Evolutionary conservation across 1,284 basidiomycete species (phyloP).

Genomic region (Wallemia mellicola): DNA sequence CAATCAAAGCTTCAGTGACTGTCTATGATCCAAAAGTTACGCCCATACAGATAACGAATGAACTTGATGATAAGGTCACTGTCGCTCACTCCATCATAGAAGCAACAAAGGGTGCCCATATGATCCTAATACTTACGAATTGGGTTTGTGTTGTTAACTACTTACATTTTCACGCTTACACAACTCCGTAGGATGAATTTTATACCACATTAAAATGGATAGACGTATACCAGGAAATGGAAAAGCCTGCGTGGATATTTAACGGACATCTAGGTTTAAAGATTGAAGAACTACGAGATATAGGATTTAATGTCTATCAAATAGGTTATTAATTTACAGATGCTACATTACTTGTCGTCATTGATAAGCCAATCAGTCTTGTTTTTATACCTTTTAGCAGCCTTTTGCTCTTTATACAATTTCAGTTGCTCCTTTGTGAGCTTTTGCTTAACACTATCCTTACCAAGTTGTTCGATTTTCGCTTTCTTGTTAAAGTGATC

Average conservation of each 20-base stretch:
- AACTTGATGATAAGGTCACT: constrained; percentile 19
- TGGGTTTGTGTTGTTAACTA: too few relatives aligned
- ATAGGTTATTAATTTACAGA: constrained; percentile 12
- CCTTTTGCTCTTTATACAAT: background rate
- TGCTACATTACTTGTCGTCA: background rate
- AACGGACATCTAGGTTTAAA: constrained; percentile 70
- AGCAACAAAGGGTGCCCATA: background rate
- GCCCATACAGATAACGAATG: constrained; percentile 22
- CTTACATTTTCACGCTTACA: too few relatives aligned
- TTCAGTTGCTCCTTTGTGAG: background rate
- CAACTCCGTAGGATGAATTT: too few relatives aligned
- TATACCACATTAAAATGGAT: constrained; percentile 54
- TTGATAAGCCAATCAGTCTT: background rate
- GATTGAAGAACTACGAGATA: constrained; percentile 39
- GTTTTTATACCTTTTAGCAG: background rate
- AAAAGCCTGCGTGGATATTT: constrained; percentile 85
- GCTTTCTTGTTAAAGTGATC: background rate
- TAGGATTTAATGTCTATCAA: constrained; percentile 60
- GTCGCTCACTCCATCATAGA: background rate
- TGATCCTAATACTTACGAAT: constrained; percentile 32
- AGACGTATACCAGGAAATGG: constrained; percentile 56
- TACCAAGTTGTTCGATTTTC: background rate
- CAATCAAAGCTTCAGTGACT: constrained; percentile 26
- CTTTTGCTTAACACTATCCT: background rate
- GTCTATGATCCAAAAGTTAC: constrained; percentile 44